Evolutionary conservation across 805 yeast genomes (phyloP), one percentile per base, ranked within the genome.

Genomic region (Yarrowia deformans): DNA sequence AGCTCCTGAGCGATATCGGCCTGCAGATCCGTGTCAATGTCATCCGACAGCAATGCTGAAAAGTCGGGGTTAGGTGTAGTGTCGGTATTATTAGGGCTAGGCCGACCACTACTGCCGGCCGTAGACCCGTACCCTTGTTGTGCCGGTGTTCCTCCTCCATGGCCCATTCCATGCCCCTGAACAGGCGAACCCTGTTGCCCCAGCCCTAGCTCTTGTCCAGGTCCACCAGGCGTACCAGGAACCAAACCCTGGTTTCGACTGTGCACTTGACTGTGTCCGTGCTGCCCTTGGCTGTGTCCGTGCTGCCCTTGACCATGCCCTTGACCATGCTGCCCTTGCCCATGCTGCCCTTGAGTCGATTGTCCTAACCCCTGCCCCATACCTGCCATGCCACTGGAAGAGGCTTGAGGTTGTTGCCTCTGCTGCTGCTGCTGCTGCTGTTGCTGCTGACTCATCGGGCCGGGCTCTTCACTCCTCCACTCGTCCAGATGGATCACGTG

Each of bases 401-500:
- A 49, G 6, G 39, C 43, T 18, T 35, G 43, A 5, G 16, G 61
- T 34, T 55, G 43, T 18, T 29, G 34, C 12, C 16, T 37, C 23
- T 45, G 49, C 49, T 43, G 46, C 23, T 43, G 46, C 23, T 43
- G 46, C 18, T 43, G 46, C 1, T 19, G 32, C 49, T 45, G 49
- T 7, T 19, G 49, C 14, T 45, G 49, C 23, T 19, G 49, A 42
- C 34, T 32, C 37, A 23, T 14, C 8, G 37, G 10, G 8, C n/a
- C 19, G 12, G 52, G 52, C 14, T 18, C 40, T 14, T 60, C 52
- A 9, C 18, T 34, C 42, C 66, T 10, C 32, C 40, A 60, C 66
- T 45, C 66, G 43, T 60, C 66, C 34, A 60, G 19, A 8, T 60
- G 50, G 16, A 60, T 60, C 42, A 60, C 66, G 66, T 60, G 66